phyloP scores from a whole-genome alignment of 805 yeast genomes.

The Diddensiella transvaalensis region DNA sequence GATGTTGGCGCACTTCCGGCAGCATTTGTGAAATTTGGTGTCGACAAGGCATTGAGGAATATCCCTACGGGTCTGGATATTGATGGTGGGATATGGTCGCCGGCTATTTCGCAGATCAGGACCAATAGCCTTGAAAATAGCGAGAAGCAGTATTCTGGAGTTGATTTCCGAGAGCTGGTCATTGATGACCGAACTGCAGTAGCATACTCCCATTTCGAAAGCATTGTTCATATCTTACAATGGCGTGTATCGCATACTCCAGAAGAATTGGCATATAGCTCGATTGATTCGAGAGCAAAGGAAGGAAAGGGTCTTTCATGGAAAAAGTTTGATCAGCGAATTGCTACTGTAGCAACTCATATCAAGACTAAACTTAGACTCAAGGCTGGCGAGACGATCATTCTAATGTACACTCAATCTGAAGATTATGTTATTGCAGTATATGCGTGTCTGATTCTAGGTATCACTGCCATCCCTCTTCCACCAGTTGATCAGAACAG shows the following conservation, averaged over 20 bases:
- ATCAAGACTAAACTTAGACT: constrained; percentile 63
- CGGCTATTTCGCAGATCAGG: constrained; percentile 65
- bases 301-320: constrained; percentile 61
- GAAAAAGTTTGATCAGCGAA: constrained; percentile 74
- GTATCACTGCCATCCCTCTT: constrained; percentile 74
- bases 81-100: constrained; percentile 81
- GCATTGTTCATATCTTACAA: constrained; percentile 69
- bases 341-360: constrained; percentile 70
- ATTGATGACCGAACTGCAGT: constrained; percentile 74
- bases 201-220: constrained; percentile 67
- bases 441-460: constrained; percentile 81
- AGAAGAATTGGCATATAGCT: constrained; percentile 71
- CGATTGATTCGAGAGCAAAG: constrained; percentile 38
- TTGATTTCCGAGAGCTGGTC: constrained; percentile 72
- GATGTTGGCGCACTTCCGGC: constrained; percentile 76
- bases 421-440: constrained; percentile 83
- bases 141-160: constrained; percentile 75
- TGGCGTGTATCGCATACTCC: constrained; percentile 72
- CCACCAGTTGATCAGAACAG: constrained; percentile 65
- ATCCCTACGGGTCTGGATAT: constrained; percentile 74
- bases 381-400: constrained; percentile 66
- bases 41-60: constrained; percentile 57
- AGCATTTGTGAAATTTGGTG: constrained; percentile 74
- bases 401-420: constrained; percentile 79
- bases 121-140: constrained; percentile 55